phyloP scores from a whole-genome alignment of 2,329 filamentous ascomycete genomes.

The Sporothrix inflata region DNA sequence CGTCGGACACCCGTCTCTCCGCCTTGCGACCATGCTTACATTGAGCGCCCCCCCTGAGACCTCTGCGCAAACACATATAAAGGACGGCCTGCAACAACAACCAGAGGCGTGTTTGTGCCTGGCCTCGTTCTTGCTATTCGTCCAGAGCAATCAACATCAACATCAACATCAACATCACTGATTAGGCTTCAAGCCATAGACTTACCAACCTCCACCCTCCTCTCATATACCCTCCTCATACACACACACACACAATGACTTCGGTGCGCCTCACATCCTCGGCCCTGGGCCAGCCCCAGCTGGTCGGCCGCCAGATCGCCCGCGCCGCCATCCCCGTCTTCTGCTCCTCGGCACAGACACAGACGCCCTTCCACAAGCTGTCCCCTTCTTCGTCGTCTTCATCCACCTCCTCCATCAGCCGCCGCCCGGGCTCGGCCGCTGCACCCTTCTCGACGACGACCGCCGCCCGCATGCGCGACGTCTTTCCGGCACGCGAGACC shows the following conservation, averaged over 20 bases:
- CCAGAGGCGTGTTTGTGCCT: slow-evolving; percentile 1
- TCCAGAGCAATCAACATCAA: not conserved
- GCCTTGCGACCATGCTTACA: slow-evolving; percentile 4
- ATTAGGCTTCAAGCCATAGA: slow-evolving; percentile 5
- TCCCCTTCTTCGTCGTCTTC: not conserved
- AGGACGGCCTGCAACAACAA: not conserved
- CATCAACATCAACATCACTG: not conserved
- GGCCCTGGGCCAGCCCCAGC: slow-evolving; percentile 23
- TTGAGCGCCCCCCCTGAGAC: not conserved
- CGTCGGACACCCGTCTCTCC: slow-evolving; percentile 8
- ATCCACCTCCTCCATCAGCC: slow-evolving; percentile 25
- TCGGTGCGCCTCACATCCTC: slow-evolving; percentile 23
- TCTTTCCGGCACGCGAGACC: slow-evolving; percentile 66
- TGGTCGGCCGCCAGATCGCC: slow-evolving; percentile 26
- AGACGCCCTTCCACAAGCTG: not conserved
- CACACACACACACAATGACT: slow-evolving; percentile 24
- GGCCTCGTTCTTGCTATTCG: not conserved
- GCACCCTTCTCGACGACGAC: slow-evolving; percentile 55
- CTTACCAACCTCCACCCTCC: not conserved
- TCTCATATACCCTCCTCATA: not conserved
- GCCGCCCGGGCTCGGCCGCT: slow-evolving; percentile 32
- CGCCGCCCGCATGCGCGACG: slow-evolving; percentile 53
- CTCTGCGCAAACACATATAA: slow-evolving; percentile 13
- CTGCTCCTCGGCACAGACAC: slow-evolving; percentile 17
- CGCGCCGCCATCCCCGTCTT: slow-evolving; percentile 22